phyloP scores from a whole-genome alignment of 257 asterid genomes.

The Lantana camara region DNA sequence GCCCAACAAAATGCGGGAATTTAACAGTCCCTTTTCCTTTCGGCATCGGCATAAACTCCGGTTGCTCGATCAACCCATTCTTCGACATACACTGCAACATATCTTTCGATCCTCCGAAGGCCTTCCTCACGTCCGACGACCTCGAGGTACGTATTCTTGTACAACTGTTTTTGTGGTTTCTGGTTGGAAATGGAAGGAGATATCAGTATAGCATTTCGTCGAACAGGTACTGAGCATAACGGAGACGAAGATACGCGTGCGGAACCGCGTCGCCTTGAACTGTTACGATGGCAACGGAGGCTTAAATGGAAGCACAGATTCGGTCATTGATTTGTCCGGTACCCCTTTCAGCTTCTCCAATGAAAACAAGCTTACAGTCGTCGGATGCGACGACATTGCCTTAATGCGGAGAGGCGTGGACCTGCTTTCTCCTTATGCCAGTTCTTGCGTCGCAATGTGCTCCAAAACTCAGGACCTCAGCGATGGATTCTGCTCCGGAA shows the following conservation, averaged over 20 bases:
- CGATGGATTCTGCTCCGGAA: slow-evolving; percentile 41
- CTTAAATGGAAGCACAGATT: accelerated
- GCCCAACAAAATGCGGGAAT: slow-evolving; percentile 36
- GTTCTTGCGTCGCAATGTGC: slow-evolving; percentile 41
- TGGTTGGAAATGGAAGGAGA: too few relatives aligned
- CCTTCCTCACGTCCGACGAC: slow-evolving; percentile 14
- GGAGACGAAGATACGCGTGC: slow-evolving; percentile 17
- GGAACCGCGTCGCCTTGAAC: slow-evolving; percentile 21
- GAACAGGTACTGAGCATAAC: slow-evolving; percentile 19
- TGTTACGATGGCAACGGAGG: slow-evolving; percentile 1
- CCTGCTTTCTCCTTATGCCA: neutral
- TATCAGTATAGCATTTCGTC: too few relatives aligned
- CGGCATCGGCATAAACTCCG: slow-evolving; percentile 32
- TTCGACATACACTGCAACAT: slow-evolving; percentile 29
- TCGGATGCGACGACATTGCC: slow-evolving; percentile 38
- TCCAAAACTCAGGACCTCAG: slow-evolving; percentile 30
- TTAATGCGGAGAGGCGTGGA: neutral
- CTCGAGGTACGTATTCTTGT: slow-evolving; percentile 11
- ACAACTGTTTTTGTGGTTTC: too few relatives aligned
- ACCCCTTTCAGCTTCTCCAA: slow-evolving; percentile 35
- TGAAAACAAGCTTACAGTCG: slow-evolving; percentile 31
- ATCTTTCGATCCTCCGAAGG: slow-evolving; percentile 36
- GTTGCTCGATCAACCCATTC: slow-evolving; percentile 30
- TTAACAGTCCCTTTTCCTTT: slow-evolving; percentile 37
- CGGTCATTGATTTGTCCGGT: neutral